Evolutionary conservation across 2,329 filamentous ascomycete species (phyloP).

Genomic region (Nectriaceae sp.): DNA sequence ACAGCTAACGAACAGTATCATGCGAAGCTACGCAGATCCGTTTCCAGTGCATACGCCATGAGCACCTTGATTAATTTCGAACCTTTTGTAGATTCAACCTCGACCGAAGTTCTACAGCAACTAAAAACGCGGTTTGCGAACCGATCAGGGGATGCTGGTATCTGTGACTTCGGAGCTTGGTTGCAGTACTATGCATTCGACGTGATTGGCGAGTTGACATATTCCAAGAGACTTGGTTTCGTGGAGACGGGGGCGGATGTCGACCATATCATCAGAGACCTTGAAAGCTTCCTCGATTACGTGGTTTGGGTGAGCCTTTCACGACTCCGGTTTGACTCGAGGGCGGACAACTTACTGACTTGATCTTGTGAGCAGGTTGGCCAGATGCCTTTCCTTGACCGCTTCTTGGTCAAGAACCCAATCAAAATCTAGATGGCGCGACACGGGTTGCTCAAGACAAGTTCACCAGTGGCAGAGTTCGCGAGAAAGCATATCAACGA

Average conservation of each 20-base stretch:
- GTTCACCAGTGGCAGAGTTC: constrained; percentile 70
- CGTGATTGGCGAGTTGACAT: constrained; percentile 76
- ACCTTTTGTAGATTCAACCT: constrained; percentile 36
- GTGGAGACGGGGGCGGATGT: constrained; percentile 72
- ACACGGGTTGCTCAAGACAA: constrained; percentile 65
- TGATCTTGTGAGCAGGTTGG: constrained; percentile 60
- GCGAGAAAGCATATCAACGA: constrained; percentile 66
- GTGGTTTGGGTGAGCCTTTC: constrained; percentile 67
- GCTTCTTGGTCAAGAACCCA: constrained; percentile 72
- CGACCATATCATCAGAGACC: constrained; percentile 68
- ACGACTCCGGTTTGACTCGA: neutral
- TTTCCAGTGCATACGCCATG: constrained; percentile 43
- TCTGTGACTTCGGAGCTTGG: constrained; percentile 64
- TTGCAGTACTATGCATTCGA: constrained; percentile 81
- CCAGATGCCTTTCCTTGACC: constrained; percentile 72
- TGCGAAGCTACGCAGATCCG: constrained; percentile 38
- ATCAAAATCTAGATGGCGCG: constrained; percentile 66
- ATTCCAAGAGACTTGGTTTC: constrained; percentile 73
- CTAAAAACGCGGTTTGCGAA: constrained; percentile 10
- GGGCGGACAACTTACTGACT: neutral
- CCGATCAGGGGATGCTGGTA: neutral
- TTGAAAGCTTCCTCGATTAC: constrained; percentile 66
- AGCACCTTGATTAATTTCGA: constrained; percentile 42
- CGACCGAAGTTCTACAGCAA: constrained; percentile 13
- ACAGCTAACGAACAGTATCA: constrained; percentile 42